These are phyloP conservation scores for Annulohypoxylon bovei DNA, from an alignment of 495 filamentous ascomycete species.

Conservation along the genomic window DNA sequence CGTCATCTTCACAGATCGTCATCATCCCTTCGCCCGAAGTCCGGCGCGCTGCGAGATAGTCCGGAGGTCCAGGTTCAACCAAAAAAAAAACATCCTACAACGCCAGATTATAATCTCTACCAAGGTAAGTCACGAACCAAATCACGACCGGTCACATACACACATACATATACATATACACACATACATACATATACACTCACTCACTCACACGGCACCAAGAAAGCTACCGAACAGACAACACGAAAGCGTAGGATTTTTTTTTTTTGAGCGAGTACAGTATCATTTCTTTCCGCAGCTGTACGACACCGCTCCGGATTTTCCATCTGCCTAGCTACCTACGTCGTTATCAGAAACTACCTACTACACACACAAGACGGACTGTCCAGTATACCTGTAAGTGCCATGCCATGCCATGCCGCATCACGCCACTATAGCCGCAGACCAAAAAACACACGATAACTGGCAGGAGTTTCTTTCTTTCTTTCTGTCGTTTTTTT, in stretches of 20 bases:
- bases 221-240: neutral
- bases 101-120: too few species aligned
- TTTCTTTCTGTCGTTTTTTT: neutral
- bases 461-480: neutral
- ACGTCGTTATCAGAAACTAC: constrained; percentile 1
- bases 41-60: constrained; percentile 13
- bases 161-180: too few species aligned
- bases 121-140: too few species aligned
- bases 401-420: neutral
- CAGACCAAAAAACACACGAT: neutral
- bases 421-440: neutral
- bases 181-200: too few species aligned
- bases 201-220: neutral
- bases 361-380: neutral
- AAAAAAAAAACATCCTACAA: neutral
- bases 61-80: neutral
- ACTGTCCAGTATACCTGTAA: neutral
- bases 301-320: neutral
- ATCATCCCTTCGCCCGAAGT: constrained; percentile 33
- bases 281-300: neutral
- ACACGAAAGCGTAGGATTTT: neutral
- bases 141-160: too few species aligned
- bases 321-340: neutral
- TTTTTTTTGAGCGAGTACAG: neutral
- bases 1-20: neutral